Conservation (phyloP, 352 stramenopile species). For the Phytophthora tubulina region DNA sequence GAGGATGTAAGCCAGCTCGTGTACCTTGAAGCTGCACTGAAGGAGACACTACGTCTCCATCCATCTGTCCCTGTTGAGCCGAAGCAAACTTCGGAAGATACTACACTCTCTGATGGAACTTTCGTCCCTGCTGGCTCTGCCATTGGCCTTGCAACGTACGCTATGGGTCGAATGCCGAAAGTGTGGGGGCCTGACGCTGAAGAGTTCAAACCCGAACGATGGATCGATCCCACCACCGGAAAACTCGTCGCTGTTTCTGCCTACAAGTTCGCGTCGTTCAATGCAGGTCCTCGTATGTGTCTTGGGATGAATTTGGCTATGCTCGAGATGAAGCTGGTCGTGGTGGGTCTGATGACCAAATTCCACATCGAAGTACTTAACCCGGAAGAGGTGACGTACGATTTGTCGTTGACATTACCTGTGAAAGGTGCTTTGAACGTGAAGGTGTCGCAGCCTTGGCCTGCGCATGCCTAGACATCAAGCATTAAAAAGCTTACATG, state of each 20-base stretch:
- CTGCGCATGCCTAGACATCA: conserved; percentile 6
- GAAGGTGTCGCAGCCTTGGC: conserved; percentile 36
- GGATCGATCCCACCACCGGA: conserved; percentile 47
- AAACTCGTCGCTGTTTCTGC: conserved; percentile 43
- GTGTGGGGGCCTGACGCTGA: conserved; percentile 66
- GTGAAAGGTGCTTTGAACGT: conserved; percentile 45
- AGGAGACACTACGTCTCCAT: conserved; percentile 67
- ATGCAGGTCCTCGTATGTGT: conserved; percentile 70
- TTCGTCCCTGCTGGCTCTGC: conserved; percentile 42
- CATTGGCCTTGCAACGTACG: conserved; percentile 54
- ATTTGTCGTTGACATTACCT: conserved; percentile 59
- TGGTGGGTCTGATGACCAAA: conserved; percentile 54
- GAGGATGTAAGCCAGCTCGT: conserved; percentile 45
- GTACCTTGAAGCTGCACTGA: conserved; percentile 60
- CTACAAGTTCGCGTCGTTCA: conserved; percentile 78
- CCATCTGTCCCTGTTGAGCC: conserved; percentile 58
- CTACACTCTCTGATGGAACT: conserved; percentile 69
- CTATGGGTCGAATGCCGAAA: conserved; percentile 52
- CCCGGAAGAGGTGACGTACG: conserved; percentile 52
- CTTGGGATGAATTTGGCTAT: conserved; percentile 77
- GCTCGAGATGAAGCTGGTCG: conserved; percentile 82
- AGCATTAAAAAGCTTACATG: neutral
- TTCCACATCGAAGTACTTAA: conserved; percentile 58
- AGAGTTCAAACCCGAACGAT: conserved; percentile 67
- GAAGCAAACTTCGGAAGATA: conserved; percentile 50